Percentiles rank a stretch among this genome's conserved stretches.
Conservation (phyloP, 2,329 filamentous ascomycete genomes). For the Teratosphaeria zuluensis region DNA sequence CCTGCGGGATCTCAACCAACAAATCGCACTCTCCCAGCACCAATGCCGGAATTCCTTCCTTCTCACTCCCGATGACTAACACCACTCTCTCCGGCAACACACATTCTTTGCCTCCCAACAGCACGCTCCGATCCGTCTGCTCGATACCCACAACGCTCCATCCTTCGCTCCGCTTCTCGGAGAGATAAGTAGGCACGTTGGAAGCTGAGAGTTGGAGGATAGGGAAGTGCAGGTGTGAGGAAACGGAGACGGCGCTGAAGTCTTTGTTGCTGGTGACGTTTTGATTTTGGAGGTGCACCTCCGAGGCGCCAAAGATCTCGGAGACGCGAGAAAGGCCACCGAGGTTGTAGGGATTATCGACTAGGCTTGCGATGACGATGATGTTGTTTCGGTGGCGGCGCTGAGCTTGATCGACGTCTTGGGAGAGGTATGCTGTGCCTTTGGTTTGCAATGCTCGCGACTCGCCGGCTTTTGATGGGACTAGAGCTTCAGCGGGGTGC, state of each 20-base stretch:
- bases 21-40: slow-evolving; percentile 41
- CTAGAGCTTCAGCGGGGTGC: background rate
- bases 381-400: slow-evolving; percentile 25
- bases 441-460: slow-evolving; percentile 41
- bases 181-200: slow-evolving; percentile 28
- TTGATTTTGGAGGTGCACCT: slow-evolving; percentile 35
- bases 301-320: slow-evolving; percentile 42
- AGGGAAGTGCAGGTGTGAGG: slow-evolving; percentile 39
- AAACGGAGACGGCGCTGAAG: slow-evolving; percentile 42
- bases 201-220: slow-evolving; percentile 27
- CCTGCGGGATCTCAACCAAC: slow-evolving; percentile 44
- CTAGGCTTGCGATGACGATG: slow-evolving; percentile 41
- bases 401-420: slow-evolving; percentile 17
- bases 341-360: slow-evolving; percentile 42
- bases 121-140: slow-evolving; percentile 41
- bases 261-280: slow-evolving; percentile 36
- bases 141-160: slow-evolving; percentile 45
- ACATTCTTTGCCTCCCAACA: slow-evolving; percentile 30
- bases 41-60: slow-evolving; percentile 40
- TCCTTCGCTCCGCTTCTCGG: slow-evolving; percentile 36
- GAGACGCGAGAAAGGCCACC: slow-evolving; percentile 41
- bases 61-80: slow-evolving; percentile 43
- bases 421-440: slow-evolving; percentile 34
- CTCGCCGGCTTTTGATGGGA: slow-evolving; percentile 5
- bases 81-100: slow-evolving; percentile 26